These are phyloP conservation scores for Silene uniflora DNA, from an alignment of 148 eudicot genomes.

Conservation along the genomic window DNA sequence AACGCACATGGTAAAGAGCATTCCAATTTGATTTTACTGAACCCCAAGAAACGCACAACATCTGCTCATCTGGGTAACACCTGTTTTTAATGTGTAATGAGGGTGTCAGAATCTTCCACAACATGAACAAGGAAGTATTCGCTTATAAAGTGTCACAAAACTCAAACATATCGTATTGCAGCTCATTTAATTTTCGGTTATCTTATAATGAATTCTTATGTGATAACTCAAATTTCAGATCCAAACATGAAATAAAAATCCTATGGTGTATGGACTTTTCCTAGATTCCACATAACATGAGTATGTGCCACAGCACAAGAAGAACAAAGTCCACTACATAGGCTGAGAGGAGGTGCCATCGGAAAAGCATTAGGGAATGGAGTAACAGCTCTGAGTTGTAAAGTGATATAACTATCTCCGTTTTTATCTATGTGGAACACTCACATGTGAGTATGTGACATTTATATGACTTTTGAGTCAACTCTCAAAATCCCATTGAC, in stretches of 20 bases:
- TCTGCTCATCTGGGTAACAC: constrained; percentile 41
- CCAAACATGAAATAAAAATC: neutral
- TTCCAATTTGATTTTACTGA: constrained; percentile 28
- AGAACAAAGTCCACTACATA: too few relatives aligned
- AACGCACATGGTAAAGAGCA: constrained; percentile 13
- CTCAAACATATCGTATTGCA: neutral
- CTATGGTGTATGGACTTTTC: neutral
- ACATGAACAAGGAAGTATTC: neutral
- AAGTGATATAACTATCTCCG: too few relatives aligned
- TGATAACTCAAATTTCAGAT: neutral
- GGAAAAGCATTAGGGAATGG: too few relatives aligned
- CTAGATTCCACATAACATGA: too few relatives aligned
- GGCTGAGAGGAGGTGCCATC: too few relatives aligned
- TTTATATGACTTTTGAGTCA: too few relatives aligned
- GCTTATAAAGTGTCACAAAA: neutral
- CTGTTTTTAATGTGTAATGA: constrained; percentile 24
- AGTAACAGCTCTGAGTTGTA: too few relatives aligned
- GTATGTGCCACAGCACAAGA: too few relatives aligned
- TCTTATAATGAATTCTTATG: neutral
- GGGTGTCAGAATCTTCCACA: neutral
- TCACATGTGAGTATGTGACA: too few relatives aligned
- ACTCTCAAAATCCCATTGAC: too few relatives aligned
- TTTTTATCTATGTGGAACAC: too few relatives aligned
- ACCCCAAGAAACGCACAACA: constrained; percentile 32
- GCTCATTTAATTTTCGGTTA: neutral